phyloP scores from a whole-genome alignment of 352 stramenopile species.

The Globisporangium spiculum region DNA sequence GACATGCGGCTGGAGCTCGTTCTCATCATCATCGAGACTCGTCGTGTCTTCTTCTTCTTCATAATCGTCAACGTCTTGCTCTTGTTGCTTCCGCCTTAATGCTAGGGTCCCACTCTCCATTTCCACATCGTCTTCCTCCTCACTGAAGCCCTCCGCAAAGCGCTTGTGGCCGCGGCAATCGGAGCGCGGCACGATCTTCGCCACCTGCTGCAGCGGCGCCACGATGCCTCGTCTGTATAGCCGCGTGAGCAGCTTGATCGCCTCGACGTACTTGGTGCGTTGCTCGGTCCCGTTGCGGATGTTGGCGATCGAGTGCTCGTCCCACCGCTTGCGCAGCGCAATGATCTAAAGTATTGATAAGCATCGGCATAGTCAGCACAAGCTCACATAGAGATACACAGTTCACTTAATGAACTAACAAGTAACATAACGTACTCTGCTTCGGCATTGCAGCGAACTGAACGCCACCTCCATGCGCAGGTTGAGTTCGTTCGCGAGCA shows the following conservation, averaged over 20 bases:
- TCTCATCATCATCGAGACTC: background rate
- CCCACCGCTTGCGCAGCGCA: background rate
- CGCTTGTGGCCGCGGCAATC: conserved; percentile 2
- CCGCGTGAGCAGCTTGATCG: conserved; percentile 4
- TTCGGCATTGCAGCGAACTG: conserved; percentile 1
- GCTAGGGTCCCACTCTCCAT: background rate
- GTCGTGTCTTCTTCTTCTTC: background rate
- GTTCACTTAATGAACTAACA: background rate
- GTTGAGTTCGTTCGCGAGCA: conserved; percentile 2
- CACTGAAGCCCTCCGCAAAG: background rate
- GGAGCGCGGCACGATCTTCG: background rate
- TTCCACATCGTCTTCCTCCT: background rate
- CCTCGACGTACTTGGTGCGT: background rate
- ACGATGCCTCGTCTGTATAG: background rate
- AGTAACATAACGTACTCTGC: background rate
- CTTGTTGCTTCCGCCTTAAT: background rate
- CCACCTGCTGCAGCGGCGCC: background rate
- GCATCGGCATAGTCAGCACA: background rate
- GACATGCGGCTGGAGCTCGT: background rate
- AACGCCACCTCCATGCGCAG: conserved; percentile 4
- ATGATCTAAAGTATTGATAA: background rate
- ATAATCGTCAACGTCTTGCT: background rate
- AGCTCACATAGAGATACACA: background rate
- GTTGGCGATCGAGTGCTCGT: conserved; percentile 4
- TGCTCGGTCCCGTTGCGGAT: conserved; percentile 2